phyloP scores from a whole-genome alignment of 2,329 filamentous ascomycete genomes.

The Aureobasidium sp. region DNA sequence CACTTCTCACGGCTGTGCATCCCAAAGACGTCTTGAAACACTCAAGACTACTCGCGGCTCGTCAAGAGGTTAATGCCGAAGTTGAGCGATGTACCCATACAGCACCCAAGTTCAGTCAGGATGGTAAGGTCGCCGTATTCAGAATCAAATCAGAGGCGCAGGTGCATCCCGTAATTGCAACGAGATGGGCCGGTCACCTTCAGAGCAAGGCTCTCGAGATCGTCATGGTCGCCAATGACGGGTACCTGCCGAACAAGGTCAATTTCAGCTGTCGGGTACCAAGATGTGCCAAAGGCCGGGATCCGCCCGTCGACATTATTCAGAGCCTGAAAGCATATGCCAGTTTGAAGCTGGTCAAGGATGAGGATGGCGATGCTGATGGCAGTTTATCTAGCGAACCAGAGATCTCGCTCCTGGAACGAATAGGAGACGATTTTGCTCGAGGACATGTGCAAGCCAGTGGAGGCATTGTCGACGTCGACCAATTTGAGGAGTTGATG shows the following conservation, averaged over 20 bases:
- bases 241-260: slow-evolving; percentile 56
- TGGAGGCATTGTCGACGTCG: slow-evolving; percentile 54
- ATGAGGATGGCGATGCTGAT: background rate
- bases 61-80: slow-evolving; percentile 54
- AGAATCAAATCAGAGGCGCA: slow-evolving; percentile 55
- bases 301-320: slow-evolving; percentile 58
- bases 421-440: slow-evolving; percentile 58
- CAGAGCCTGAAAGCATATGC: slow-evolving; percentile 49
- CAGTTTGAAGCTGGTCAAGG: slow-evolving; percentile 21
- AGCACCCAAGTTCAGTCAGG: slow-evolving; percentile 56
- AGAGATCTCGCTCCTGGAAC: slow-evolving; percentile 32
- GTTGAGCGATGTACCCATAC: slow-evolving; percentile 55
- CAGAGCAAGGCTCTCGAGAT: slow-evolving; percentile 54
- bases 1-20: slow-evolving; percentile 44
- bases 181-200: slow-evolving; percentile 57
- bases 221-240: slow-evolving; percentile 60
- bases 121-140: slow-evolving; percentile 57
- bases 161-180: slow-evolving; percentile 61
- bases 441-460: slow-evolving; percentile 61
- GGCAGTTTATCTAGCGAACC: slow-evolving; percentile 7
- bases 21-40: slow-evolving; percentile 49
- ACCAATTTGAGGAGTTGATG: slow-evolving; percentile 61
- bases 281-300: slow-evolving; percentile 45
- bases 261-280: slow-evolving; percentile 62
- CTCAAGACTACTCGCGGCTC: slow-evolving; percentile 45